Conservation (phyloP, 108 stramenopile genomes). For the Cyclostephanos tholiformis region DNA sequence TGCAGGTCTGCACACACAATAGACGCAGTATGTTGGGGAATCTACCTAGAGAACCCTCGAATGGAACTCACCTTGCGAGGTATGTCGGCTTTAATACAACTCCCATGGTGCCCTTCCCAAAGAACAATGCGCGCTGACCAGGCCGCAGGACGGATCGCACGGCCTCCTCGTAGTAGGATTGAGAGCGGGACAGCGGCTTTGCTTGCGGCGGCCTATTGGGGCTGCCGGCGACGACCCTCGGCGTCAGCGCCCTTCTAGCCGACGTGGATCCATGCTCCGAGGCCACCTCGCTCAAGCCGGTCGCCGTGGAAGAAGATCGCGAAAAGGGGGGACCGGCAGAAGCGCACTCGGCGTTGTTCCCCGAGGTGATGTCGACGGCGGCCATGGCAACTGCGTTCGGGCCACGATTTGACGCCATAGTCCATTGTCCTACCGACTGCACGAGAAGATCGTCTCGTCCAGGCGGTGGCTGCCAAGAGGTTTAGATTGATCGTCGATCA, state of each 20-base stretch:
- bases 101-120: slow-evolving; percentile 80
- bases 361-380: slow-evolving; percentile 2
- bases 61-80: slow-evolving; percentile 33
- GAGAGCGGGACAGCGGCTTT: not conserved
- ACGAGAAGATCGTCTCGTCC: slow-evolving; percentile 66
- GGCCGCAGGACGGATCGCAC: slow-evolving; percentile 50
- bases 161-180: slow-evolving; percentile 40
- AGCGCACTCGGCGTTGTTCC: not conserved
- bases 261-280: not conserved
- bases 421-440: slow-evolving; percentile 85
- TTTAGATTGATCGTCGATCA: not conserved
- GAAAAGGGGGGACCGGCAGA: not conserved
- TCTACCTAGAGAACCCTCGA: not conserved
- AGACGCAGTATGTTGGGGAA: not conserved
- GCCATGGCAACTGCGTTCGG: slow-evolving; percentile 56
- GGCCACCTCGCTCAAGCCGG: not conserved
- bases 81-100: slow-evolving; percentile 83
- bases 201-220: slow-evolving; percentile 1
- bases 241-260: not conserved
- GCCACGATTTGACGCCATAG: slow-evolving; percentile 88
- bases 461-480: slow-evolving; percentile 51
- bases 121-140: slow-evolving; percentile 70
- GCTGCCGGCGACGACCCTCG: not conserved
- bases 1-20: not conserved
- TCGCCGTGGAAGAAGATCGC: not conserved